Base-by-base conservation (phyloP, 2,329 filamentous ascomycete species). In the Lasiodiplodia sp. region DNA sequence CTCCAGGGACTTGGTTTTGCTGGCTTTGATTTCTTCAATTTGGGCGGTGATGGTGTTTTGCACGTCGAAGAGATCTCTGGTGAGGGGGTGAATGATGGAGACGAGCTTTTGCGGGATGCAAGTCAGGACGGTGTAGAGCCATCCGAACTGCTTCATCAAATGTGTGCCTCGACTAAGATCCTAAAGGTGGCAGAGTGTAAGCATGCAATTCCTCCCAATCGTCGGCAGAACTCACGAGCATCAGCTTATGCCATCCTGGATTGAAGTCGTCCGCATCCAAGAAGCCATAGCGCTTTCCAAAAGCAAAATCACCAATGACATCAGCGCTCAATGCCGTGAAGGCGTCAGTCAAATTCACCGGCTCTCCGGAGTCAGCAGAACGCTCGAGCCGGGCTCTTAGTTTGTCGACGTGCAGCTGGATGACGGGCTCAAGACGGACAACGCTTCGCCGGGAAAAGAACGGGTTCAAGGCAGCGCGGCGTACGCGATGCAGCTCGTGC, bases 391-490 rank as follows among this genome's bases (percentile, higher is more conserved):
- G 66, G 16, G 7, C 57, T 14, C 69, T 64, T 28, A 75, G 62
- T 57, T 70, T 71, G 25, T 58, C 40, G 10, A 68, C 68, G 3
- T 71, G 34, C 12, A 71, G 66, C n/a, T 69, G 68, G 21, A 78
- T 73, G 23, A 71, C 44, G 1, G 72, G 70, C 52, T 76, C 74
- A 2, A 77, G 58, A 4, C 53, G 47, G 0, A 47, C 65, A 34
- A 77, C 71, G 7, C 69, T 63, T 4, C 69, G 51, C 66, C 74
- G 73, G 12, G 78, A 79, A 69, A 81, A 80, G 73, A 79, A 81
- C 10, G 74, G 76, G 67, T 73, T 76, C 16, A 81, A 66, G 2
- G 79, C 74, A 5, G 71, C 72, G 51, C 75, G 74, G 31, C 78
- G 73, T 12, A 71, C 53, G 21, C 75, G 76, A 70, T 81, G 79